phyloP scores from a whole-genome alignment of 371 early-diverging fungal species.

The Syncephalis fuscata region DNA sequence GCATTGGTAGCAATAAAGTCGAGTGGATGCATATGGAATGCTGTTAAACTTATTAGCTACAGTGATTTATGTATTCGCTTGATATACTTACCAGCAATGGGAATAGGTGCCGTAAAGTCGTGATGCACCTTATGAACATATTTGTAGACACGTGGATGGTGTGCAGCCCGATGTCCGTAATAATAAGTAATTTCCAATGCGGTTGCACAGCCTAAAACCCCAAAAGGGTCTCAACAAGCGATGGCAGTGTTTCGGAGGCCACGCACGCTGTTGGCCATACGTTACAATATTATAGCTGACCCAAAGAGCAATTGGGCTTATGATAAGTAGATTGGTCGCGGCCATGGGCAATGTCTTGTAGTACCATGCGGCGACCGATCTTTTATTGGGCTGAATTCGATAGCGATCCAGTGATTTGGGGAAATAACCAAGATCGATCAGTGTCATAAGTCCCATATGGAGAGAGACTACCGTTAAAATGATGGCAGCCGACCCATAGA shows the following conservation, averaged over 20 bases:
- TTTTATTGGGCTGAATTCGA: slow-evolving; percentile 19
- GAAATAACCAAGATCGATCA: slow-evolving; percentile 14
- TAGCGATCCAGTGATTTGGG: slow-evolving; percentile 12
- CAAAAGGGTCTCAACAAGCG: slow-evolving; percentile 8
- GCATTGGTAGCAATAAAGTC: slow-evolving; percentile 29
- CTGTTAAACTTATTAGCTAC: slow-evolving; percentile 2
- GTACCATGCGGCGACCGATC: slow-evolving; percentile 12
- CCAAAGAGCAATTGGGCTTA: slow-evolving; percentile 11
- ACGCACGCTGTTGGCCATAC: slow-evolving; percentile 11
- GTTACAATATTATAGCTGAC: slow-evolving; percentile 8
- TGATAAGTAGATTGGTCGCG: slow-evolving; percentile 14
- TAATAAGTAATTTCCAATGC: slow-evolving; percentile 40
- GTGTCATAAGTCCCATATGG: too few relatives aligned
- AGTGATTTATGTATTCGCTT: not conserved
- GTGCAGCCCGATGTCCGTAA: slow-evolving; percentile 32
- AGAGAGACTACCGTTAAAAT: too few relatives aligned
- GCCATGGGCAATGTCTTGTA: slow-evolving; percentile 11
- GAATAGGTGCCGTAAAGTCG: slow-evolving; percentile 37
- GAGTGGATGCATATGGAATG: slow-evolving; percentile 35
- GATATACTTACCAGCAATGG: slow-evolving; percentile 22
- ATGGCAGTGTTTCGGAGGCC: slow-evolving; percentile 12
- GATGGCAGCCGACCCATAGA: too few relatives aligned
- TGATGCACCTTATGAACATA: slow-evolving; percentile 38
- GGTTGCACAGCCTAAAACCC: slow-evolving; percentile 27
- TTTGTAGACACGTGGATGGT: slow-evolving; percentile 25